Evolutionary conservation across 805 yeast species (phyloP).

Genomic region (Ogataea allantospora): DNA sequence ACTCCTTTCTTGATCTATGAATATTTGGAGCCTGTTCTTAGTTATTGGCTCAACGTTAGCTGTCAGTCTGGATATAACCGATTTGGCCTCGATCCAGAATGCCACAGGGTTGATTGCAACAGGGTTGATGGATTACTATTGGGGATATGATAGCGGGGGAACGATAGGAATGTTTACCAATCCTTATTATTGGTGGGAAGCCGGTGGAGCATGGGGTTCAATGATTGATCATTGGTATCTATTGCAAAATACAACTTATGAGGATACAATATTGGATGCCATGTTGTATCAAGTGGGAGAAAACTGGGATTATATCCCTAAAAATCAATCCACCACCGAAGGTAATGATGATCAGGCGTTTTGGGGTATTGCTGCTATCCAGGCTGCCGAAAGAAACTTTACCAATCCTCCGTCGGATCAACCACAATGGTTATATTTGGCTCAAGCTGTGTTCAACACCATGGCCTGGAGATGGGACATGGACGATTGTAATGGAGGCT

Average conservation of each 20-base stretch:
- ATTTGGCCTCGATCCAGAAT: slow-evolving; percentile 44
- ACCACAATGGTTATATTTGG: slow-evolving; percentile 78
- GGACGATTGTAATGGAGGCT: slow-evolving; percentile 75
- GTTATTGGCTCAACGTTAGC: slow-evolving; percentile 13
- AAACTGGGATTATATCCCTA: slow-evolving; percentile 77
- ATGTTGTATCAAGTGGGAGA: slow-evolving; percentile 72
- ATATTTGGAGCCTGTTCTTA: slow-evolving; percentile 1
- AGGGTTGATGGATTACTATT: slow-evolving; percentile 70
- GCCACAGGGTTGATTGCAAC: slow-evolving; percentile 52
- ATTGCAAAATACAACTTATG: slow-evolving; percentile 69
- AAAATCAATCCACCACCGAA: slow-evolving; percentile 85
- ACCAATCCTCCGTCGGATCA: slow-evolving; percentile 58
- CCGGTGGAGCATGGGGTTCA: slow-evolving; percentile 93
- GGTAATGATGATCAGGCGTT: slow-evolving; percentile 98
- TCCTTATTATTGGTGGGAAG: slow-evolving; percentile 99
- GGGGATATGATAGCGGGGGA: slow-evolving; percentile 64
- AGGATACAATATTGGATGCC: slow-evolving; percentile 55
- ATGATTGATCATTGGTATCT: slow-evolving; percentile 75
- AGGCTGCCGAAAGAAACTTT: slow-evolving; percentile 88
- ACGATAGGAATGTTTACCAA: slow-evolving; percentile 80
- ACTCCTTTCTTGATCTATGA: slow-evolving; percentile 3
- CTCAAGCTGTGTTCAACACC: slow-evolving; percentile 88
- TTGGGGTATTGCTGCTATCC: slow-evolving; percentile 93
- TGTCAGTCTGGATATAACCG: slow-evolving; percentile 37
- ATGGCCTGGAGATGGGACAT: slow-evolving; percentile 90